These are phyloP conservation scores for Lizanozyma gosingica DNA, from an alignment of 1,139 yeast genomes.

Conservation along the genomic window DNA sequence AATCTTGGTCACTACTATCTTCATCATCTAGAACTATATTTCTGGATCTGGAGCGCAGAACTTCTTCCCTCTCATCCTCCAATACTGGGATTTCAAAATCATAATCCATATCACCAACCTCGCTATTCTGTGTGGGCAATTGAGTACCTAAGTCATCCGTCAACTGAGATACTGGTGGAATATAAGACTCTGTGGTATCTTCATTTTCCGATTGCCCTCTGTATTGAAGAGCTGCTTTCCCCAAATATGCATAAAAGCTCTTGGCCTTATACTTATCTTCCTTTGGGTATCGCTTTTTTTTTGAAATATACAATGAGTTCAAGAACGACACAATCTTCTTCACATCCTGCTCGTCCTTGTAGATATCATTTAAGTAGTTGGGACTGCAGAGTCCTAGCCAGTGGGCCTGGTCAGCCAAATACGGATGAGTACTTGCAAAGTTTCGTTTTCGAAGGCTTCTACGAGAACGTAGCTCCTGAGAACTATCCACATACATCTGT, in stretches of 20 bases:
- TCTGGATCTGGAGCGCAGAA: conserved; percentile 3
- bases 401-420: conserved; percentile 39
- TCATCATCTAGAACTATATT: not conserved
- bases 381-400: conserved; percentile 32
- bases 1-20: conserved; percentile 1
- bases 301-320: conserved; percentile 25
- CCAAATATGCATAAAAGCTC: conserved; percentile 30
- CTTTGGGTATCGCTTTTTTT: conserved; percentile 25
- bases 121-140: conserved; percentile 1
- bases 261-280: conserved; percentile 33
- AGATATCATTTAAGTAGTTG: conserved; percentile 30
- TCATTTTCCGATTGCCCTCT: conserved; percentile 5
- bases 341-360: conserved; percentile 25
- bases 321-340: conserved; percentile 26
- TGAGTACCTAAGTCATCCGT: conserved; percentile 1
- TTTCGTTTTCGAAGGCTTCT: conserved; percentile 35
- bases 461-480: conserved; percentile 7
- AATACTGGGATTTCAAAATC: not conserved
- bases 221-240: conserved; percentile 14
- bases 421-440: conserved; percentile 40
- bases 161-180: conserved; percentile 1
- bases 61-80: conserved; percentile 1
- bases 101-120: not conserved
- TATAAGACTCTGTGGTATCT: conserved; percentile 1
- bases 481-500: conserved; percentile 4